These are phyloP conservation scores for Colletotrichum tanaceti DNA, from an alignment of 2,329 filamentous ascomycete genomes.

Conservation along the genomic window DNA sequence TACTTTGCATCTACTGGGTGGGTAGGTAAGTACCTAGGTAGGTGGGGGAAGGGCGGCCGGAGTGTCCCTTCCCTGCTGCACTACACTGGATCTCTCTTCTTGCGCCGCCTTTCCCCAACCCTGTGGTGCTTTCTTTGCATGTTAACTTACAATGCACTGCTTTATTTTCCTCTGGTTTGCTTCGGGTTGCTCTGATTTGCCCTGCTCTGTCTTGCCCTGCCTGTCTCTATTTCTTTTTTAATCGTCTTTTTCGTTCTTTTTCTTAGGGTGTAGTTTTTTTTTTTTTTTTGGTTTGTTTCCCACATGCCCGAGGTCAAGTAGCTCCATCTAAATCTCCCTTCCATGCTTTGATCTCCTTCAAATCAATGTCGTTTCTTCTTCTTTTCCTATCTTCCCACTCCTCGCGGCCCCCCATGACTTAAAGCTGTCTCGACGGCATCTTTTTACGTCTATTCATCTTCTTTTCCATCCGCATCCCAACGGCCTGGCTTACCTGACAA, in stretches of 20 bases:
- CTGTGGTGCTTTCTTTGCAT: constrained; percentile 6
- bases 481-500: constrained; percentile 29
- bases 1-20: no score
- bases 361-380: constrained; percentile 25
- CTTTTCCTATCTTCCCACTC: constrained; percentile 35
- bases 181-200: neutral
- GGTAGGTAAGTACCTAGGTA: neutral
- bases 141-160: constrained; percentile 1
- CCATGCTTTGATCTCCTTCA: constrained; percentile 31
- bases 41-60: constrained; percentile 10
- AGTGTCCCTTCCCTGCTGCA: constrained; percentile 27
- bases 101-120: constrained; percentile 15
- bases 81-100: constrained; percentile 9
- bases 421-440: constrained; percentile 36
- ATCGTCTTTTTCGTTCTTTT: neutral
- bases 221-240: neutral
- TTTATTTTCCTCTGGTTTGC: neutral
- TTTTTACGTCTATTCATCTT: constrained; percentile 21
- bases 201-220: neutral
- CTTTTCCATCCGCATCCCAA: constrained; percentile 24
- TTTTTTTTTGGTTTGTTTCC: neutral
- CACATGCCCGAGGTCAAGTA: constrained; percentile 18
- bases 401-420: constrained; percentile 32
- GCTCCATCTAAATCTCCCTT: constrained; percentile 37
- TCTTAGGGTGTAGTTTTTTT: neutral